A percentile compares a stretch with the other conserved stretches of the same genome.
Conservation (phyloP, 306 rosid species). For the Acacia melanoxylon region DNA sequence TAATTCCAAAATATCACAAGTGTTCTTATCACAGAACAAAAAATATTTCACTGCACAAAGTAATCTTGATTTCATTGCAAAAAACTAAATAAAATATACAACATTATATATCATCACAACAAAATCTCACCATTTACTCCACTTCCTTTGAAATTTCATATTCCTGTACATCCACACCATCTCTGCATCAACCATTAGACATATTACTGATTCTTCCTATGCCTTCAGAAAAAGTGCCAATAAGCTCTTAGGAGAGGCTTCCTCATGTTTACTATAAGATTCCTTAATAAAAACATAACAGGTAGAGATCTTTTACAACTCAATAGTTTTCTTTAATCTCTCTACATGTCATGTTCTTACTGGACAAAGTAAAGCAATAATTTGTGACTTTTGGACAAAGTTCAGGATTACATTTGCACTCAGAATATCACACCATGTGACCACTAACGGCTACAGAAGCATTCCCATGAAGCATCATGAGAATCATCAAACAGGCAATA, state of each 20-base stretch:
- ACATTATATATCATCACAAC: conserved; percentile 20
- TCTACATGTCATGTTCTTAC: not conserved
- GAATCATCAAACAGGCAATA: conserved; percentile 34
- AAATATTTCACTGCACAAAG: not conserved
- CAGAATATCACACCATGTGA: conserved; percentile 18
- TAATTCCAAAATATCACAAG: not conserved
- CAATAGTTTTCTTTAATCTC: not conserved
- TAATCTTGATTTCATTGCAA: not conserved
- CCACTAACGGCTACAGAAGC: not conserved
- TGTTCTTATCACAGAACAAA: not conserved
- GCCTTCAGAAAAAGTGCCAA: conserved; percentile 18
- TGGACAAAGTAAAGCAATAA: not conserved
- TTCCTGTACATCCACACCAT: conserved; percentile 33
- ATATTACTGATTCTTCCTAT: conserved; percentile 4
- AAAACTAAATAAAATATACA: conserved; percentile 29
- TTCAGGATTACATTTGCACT: conserved; percentile 23
- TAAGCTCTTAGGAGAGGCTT: not conserved
- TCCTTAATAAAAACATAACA: not conserved
- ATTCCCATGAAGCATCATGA: conserved; percentile 21
- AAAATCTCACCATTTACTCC: not conserved
- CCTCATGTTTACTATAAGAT: not conserved
- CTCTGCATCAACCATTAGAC: conserved; percentile 6
- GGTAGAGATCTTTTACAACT: not conserved
- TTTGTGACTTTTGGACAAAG: conserved; percentile 6
- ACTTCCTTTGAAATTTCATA: conserved; percentile 23